Evolutionary conservation across 208 protist genomes (phyloP), one percentile per base, ranked within the genome.

Genomic region (Wallacemonas sp.): DNA sequence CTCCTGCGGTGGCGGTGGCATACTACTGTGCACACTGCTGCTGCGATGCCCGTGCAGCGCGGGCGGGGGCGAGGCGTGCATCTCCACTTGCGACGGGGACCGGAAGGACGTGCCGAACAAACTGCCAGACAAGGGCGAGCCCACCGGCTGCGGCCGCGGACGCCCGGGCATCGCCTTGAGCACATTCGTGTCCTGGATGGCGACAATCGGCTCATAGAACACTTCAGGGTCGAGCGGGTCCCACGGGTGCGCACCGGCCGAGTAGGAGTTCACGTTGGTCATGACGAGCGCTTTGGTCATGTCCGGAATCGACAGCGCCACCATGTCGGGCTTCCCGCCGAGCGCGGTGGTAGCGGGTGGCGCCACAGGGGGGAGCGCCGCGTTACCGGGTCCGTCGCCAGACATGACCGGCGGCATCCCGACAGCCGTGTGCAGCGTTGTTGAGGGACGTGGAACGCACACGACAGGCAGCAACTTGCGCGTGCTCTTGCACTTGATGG

Each of bases 231-330:
- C 32, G 46, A 45, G 10, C 41, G 70, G 63, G 23, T 77, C 54
- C 87, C 89, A 95, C 26, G 85, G 87, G 33, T 77, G 65, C 16
- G 74, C 81, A 14, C 89, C 89, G 31, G 82, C 81, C 16, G 76
- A 76, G 81, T 95, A 95, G 32, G 76, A 82, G 71, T 76, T 82
- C 41, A 95, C 82, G 70, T 95, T 95, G 41, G 82, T 82, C 26
- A 92, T 49, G 28, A 93, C 70, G n/a, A 95, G 65, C 25, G 81
- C 79, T 70, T 91, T 89, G 67, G 69, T 75, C 25, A 54, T 67
- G 3, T 46, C 63, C 10, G 89, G 89, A 22, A 95, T 70, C 66
- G 67, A 62, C 41, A 92, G 69, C 5, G 71, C 72, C 25, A 87
- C 74, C 61, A 80, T 74, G 48, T 77, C 70, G 0, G 61, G 55